phyloP scores from a whole-genome alignment of 2,329 filamentous ascomycete genomes.

The Claviceps spartinae region DNA sequence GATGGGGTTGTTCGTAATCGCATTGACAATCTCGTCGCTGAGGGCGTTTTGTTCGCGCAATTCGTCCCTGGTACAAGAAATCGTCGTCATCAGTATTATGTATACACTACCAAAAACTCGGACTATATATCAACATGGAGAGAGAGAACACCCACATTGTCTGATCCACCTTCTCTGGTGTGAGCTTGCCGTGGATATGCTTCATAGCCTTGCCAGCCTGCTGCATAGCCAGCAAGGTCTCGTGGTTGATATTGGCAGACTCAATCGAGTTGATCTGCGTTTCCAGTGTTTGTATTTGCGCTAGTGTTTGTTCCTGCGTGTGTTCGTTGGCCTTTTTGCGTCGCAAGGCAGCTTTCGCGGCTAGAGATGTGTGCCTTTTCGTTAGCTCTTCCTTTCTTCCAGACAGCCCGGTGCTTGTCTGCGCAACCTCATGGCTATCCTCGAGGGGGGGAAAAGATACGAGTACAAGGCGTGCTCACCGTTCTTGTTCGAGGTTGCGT shows the following conservation, averaged over 20 bases:
- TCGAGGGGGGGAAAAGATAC: no score
- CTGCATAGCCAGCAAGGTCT: conserved; percentile 91
- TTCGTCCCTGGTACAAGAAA: conserved; percentile 52
- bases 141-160: conserved; percentile 58
- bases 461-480: conserved; percentile 42
- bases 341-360: conserved; percentile 76
- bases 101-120: neutral
- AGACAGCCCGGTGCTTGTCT: no score
- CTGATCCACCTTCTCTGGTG: conserved; percentile 86
- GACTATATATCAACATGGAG: neutral
- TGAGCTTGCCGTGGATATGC: conserved; percentile 79
- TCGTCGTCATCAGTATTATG: neutral
- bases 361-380: conserved; percentile 29
- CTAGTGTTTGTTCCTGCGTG: conserved; percentile 76
- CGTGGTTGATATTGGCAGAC: conserved; percentile 95
- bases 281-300: conserved; percentile 85
- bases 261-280: conserved; percentile 95
- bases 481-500: conserved; percentile 74
- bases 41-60: conserved; percentile 85
- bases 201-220: conserved; percentile 83
- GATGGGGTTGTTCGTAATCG: conserved; percentile 59
- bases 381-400: conserved; percentile 10
- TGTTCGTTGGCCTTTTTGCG: conserved; percentile 93
- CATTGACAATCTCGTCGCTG: conserved; percentile 81
- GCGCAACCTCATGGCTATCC: no score